A percentile compares a stretch with the other conserved stretches of the same genome.
These are phyloP conservation scores for Ogataea dorogensis DNA, from an alignment of 805 yeast genomes.

Conservation along the genomic window DNA sequence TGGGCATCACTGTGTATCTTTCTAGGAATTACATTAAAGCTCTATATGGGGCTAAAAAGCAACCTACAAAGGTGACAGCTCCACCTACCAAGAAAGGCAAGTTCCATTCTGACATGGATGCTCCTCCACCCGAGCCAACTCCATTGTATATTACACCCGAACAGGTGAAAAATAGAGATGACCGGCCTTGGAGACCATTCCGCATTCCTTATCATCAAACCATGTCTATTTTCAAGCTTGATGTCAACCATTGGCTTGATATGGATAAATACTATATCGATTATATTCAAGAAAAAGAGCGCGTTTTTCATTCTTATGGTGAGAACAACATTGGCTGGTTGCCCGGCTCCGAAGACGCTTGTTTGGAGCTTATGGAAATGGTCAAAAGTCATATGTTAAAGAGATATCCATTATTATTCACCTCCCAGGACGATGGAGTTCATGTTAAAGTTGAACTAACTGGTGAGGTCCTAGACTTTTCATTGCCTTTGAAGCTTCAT, in stretches of 20 bases:
- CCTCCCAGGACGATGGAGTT: slow-evolving; percentile 46
- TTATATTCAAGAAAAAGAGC: slow-evolving; percentile 60
- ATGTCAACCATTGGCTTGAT: slow-evolving; percentile 73
- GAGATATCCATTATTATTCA: slow-evolving; percentile 64
- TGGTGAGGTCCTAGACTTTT: slow-evolving; percentile 58
- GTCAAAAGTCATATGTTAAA: slow-evolving; percentile 58
- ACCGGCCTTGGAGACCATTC: slow-evolving; percentile 79
- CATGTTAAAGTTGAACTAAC: slow-evolving; percentile 61
- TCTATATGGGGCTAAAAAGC: slow-evolving; percentile 1
- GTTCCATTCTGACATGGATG: slow-evolving; percentile 26
- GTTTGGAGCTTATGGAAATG: slow-evolving; percentile 60
- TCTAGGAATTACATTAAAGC: slow-evolving; percentile 18
- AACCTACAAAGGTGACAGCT: slow-evolving; percentile 4
- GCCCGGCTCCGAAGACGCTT: slow-evolving; percentile 62
- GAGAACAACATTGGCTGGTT: slow-evolving; percentile 62
- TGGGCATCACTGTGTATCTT: slow-evolving; percentile 21
- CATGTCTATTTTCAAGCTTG: slow-evolving; percentile 71
- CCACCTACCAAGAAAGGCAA: slow-evolving; percentile 17
- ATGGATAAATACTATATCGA: slow-evolving; percentile 75
- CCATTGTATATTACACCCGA: slow-evolving; percentile 67
- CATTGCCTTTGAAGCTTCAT: slow-evolving; percentile 58
- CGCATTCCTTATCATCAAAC: slow-evolving; percentile 81
- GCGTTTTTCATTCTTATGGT: slow-evolving; percentile 58
- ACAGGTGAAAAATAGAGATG: slow-evolving; percentile 62
- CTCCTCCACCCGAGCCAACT: slow-evolving; percentile 46